Base-by-base conservation (phyloP, 176 grass and related monocot genomes). In the Phoenix roebelenii region DNA sequence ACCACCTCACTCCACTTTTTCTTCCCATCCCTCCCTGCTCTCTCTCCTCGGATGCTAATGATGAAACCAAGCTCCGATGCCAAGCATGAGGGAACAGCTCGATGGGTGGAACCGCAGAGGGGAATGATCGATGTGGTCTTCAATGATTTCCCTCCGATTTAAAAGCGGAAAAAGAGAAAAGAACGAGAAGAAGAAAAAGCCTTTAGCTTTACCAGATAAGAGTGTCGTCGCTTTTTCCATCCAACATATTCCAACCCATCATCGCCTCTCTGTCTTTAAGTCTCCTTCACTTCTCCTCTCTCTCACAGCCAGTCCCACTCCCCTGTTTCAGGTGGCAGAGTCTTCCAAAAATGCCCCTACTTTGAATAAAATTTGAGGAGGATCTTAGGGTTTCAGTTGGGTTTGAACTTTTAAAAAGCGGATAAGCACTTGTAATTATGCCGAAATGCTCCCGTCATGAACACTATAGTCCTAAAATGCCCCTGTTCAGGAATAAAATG, bases 141-240 rank as follows among this genome's bases (percentile, higher is more conserved):
- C 61, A 65, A 81, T 88, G 77, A 85, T 70, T 61, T 73, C 67
- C 75, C 77, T 70, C 80, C 25, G 57, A 57, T 66, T 66, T 18
- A 68, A 66, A 57, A 69, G 22, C 16, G 39, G 60, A 25, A 73
- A 19, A 44, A 62, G 23, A 18, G 25, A 4, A 7, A 17, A 59
- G 15, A 59, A 28, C 4, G 5, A 51, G 67, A 56, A 72, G 64
- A 16, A 49, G 22, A 61, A 18, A 57, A 74, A 73, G 60, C 49
- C 72, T 83, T 83, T 20, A 74, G 61, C 75, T 85, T 82, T 83
- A 95, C 81, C 81, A 70, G 73, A 77, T 49, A 50, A 39, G 73
- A 63, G 54, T 85, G 78, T 67, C 64, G 50, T 61, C 74, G 23
- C 75, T 89, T 89, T 86, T 78, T 17, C 76, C 79, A 28, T 60